These are phyloP conservation scores for Euphorbia tirucalli DNA, from an alignment of 345 rosid species.

Conservation along the genomic window DNA sequence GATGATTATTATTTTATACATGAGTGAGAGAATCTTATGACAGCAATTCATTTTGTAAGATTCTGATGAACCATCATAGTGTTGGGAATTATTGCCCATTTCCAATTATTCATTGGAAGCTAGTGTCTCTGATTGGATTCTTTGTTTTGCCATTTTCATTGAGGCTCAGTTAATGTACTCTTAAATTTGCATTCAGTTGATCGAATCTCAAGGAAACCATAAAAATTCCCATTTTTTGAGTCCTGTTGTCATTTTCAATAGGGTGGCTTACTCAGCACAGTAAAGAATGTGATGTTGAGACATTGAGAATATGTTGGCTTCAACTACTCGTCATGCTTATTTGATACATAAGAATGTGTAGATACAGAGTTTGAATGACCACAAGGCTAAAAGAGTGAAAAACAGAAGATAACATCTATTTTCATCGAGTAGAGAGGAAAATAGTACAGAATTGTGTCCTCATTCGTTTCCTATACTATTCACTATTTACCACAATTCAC, in stretches of 20 bases:
- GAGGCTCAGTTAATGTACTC: background rate
- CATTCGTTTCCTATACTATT: too few relatives aligned
- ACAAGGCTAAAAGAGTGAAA: background rate
- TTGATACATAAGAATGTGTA: background rate
- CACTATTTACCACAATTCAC: too few relatives aligned
- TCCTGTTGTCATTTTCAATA: background rate
- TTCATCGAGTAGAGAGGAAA: background rate
- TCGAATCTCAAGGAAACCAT: conserved; percentile 4
- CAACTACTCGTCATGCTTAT: background rate
- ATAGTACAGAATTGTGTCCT: background rate
- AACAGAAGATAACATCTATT: background rate
- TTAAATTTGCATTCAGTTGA: background rate
- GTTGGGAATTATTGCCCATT: background rate
- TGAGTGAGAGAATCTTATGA: conserved; percentile 4
- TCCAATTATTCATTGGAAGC: background rate
- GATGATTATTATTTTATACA: conserved; percentile 7
- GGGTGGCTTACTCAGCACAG: background rate
- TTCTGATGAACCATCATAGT: background rate
- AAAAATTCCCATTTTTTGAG: background rate
- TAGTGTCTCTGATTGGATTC: background rate
- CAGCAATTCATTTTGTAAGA: conserved; percentile 11
- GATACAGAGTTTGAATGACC: background rate
- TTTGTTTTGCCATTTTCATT: background rate
- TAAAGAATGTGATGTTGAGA: background rate
- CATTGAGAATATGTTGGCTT: background rate